Percentiles rank a stretch among this genome's conserved stretches.
These are phyloP conservation scores for Colletotrichum tropicicola DNA, from an alignment of 2,329 filamentous ascomycete genomes.

Conservation along the genomic window DNA sequence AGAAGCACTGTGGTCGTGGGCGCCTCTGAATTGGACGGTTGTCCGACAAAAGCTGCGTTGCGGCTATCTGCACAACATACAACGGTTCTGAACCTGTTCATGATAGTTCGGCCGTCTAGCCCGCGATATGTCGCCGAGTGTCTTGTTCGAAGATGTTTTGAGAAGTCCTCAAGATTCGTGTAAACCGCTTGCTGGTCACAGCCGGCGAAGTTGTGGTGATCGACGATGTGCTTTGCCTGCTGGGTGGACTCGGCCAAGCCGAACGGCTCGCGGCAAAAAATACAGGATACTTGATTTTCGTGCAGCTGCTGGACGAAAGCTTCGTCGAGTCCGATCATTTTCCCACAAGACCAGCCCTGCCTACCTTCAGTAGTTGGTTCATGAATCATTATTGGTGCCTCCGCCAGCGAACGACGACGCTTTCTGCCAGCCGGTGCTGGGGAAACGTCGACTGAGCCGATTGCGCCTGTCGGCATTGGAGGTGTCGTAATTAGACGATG, in stretches of 20 bases:
- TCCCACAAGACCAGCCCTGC: not conserved
- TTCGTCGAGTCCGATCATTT: not conserved
- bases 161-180: not conserved
- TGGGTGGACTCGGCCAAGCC: not conserved
- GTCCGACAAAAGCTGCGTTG: no score
- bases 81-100: no score
- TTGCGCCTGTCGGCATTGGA: no score
- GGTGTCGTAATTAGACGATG: not conserved
- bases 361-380: not conserved
- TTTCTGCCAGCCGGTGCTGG: not conserved
- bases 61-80: no score
- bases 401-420: not conserved
- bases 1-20: no score
- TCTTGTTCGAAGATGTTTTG: not conserved
- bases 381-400: not conserved
- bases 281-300: not conserved
- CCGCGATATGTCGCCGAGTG: no score
- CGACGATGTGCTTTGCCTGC: not conserved
- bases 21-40: no score
- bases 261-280: not conserved
- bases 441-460: not conserved
- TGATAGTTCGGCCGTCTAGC: no score
- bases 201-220: not conserved
- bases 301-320: not conserved
- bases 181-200: not conserved